Evolutionary conservation across 2,329 filamentous ascomycete species (phyloP).

Genomic region (Fusarium miscanthi): DNA sequence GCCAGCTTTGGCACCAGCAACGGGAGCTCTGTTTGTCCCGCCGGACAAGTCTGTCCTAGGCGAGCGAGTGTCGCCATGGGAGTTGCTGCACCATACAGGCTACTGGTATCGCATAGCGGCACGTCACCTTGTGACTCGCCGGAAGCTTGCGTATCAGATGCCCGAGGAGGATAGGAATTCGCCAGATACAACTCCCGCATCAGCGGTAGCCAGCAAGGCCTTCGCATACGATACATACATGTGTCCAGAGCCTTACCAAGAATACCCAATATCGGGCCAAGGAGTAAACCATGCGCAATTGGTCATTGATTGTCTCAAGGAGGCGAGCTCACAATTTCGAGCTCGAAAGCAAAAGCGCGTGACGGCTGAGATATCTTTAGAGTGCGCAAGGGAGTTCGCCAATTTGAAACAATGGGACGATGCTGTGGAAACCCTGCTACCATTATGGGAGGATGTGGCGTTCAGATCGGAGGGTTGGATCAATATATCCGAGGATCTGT

Average conservation of each 20-base stretch:
- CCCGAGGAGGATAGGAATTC: slow-evolving; percentile 67
- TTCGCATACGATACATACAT: slow-evolving; percentile 74
- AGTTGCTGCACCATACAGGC: slow-evolving; percentile 72
- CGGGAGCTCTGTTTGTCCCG: slow-evolving; percentile 60
- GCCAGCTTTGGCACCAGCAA: slow-evolving; percentile 59
- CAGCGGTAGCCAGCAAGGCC: slow-evolving; percentile 60
- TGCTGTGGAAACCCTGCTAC: slow-evolving; percentile 64
- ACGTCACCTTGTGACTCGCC: slow-evolving; percentile 65
- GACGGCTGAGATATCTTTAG: slow-evolving; percentile 66
- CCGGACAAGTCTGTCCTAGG: slow-evolving; percentile 69
- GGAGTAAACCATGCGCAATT: slow-evolving; percentile 67
- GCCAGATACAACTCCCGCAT: slow-evolving; percentile 60
- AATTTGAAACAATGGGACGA: slow-evolving; percentile 63
- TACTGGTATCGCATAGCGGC: slow-evolving; percentile 74
- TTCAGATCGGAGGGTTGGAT: slow-evolving; percentile 71
- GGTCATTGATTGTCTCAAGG: slow-evolving; percentile 64
- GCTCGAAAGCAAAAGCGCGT: slow-evolving; percentile 64
- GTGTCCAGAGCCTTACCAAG: slow-evolving; percentile 71
- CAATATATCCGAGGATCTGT: slow-evolving; percentile 68
- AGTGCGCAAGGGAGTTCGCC: slow-evolving; percentile 67
- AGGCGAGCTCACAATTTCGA: slow-evolving; percentile 65
- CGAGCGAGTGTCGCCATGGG: slow-evolving; percentile 71
- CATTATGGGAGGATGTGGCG: slow-evolving; percentile 67
- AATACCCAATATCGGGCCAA: slow-evolving; percentile 62
- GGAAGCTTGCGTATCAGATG: slow-evolving; percentile 65